phyloP scores from a whole-genome alignment of 495 filamentous ascomycete species.

The Halenospora varia region DNA sequence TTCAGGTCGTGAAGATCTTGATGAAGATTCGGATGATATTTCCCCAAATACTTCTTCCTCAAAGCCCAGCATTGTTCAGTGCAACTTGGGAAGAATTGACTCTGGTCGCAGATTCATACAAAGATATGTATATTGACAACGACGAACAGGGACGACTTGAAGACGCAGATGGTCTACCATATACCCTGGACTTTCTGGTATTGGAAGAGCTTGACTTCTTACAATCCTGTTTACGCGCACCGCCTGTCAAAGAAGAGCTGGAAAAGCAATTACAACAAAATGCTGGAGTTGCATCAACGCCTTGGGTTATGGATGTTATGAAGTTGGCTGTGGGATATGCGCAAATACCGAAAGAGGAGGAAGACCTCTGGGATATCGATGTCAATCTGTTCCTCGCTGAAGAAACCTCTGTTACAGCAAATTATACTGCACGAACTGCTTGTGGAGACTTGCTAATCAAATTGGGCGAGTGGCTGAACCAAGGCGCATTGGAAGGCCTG shows the following conservation, averaged over 20 bases:
- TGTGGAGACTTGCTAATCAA: conserved; percentile 89
- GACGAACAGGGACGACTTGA: conserved; percentile 84
- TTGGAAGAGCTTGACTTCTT: conserved; percentile 93
- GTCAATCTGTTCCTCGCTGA: conserved; percentile 93
- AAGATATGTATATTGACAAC: conserved; percentile 76
- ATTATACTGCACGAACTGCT: conserved; percentile 90
- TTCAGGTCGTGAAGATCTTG: conserved; percentile 88
- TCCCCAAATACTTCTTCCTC: conserved; percentile 70
- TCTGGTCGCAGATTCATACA: conserved; percentile 64
- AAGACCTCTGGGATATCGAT: conserved; percentile 93
- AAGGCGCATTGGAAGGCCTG: conserved; percentile 66
- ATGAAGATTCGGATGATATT: conserved; percentile 88
- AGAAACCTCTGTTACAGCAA: conserved; percentile 91
- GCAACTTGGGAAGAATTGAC: conserved; percentile 83
- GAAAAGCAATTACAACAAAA: conserved; percentile 61
- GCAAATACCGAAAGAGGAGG: conserved; percentile 90
- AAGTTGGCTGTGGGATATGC: conserved; percentile 77
- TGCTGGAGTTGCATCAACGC: conserved; percentile 50
- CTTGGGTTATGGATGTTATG: conserved; percentile 81
- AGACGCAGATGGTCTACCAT: conserved; percentile 87
- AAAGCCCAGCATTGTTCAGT: conserved; percentile 74
- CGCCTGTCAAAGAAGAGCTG: conserved; percentile 80
- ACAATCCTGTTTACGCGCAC: conserved; percentile 76
- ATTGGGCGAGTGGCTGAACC: conserved; percentile 82
- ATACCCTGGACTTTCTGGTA: conserved; percentile 90